Percentiles rank a stretch among this genome's conserved stretches.
These are phyloP conservation scores for Cryphonectria radicalis DNA, from an alignment of 2,329 filamentous ascomycete species.

Conservation along the genomic window DNA sequence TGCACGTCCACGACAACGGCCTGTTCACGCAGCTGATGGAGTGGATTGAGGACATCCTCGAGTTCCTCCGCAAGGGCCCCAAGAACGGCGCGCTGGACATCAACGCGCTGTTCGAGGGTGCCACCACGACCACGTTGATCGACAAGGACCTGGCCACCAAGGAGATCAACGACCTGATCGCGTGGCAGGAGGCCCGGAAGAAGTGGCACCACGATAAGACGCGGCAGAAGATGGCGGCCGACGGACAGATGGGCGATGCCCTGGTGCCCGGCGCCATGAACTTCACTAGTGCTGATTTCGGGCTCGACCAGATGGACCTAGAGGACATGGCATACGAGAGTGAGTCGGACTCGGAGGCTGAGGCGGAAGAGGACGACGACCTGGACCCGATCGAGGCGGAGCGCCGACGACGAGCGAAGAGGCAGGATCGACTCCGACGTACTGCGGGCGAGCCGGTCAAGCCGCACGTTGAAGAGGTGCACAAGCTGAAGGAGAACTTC, in stretches of 20 bases:
- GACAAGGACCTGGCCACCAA: conserved; percentile 72
- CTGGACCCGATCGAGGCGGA: conserved; percentile 88
- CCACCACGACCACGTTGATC: conserved; percentile 67
- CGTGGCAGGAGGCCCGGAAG: conserved; percentile 94
- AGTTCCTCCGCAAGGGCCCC: conserved; percentile 88
- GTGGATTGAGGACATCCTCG: conserved; percentile 94
- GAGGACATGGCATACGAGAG: conserved; percentile 85
- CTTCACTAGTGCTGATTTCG: conserved; percentile 87
- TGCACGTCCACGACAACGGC: conserved; percentile 95
- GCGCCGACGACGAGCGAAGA: conserved; percentile 74
- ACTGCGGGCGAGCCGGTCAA: conserved; percentile 85
- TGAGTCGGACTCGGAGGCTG: conserved; percentile 58
- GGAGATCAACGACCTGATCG: conserved; percentile 85
- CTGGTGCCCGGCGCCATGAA: conserved; percentile 57
- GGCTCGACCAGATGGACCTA: conserved; percentile 82
- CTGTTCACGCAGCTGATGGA: conserved; percentile 95
- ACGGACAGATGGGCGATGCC: conserved; percentile 57
- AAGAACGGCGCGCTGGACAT: conserved; percentile 87
- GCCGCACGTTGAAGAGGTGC: conserved; percentile 76
- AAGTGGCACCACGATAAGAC: conserved; percentile 99
- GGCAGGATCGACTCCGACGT: conserved; percentile 78
- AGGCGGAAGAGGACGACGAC: conserved; percentile 76
- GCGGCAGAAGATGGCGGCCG: conserved; percentile 96
- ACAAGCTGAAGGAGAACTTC: conserved; percentile 81
- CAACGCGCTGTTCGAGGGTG: conserved; percentile 88